phyloP scores from a whole-genome alignment of 345 rosid genomes.

The Citrus unshiu region DNA sequence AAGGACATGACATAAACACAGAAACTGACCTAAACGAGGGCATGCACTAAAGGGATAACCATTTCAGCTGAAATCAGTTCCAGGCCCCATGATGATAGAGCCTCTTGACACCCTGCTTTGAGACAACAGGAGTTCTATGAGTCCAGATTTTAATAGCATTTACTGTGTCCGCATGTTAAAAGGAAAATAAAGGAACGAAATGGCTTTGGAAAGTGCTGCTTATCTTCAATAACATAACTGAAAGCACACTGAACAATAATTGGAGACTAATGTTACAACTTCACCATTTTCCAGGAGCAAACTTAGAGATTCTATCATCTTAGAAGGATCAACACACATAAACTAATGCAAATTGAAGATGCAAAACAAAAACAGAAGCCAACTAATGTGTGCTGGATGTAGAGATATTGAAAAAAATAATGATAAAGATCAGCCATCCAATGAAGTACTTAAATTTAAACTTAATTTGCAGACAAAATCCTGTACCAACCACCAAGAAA shows the following conservation, averaged over 20 bases:
- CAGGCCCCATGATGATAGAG: slow-evolving; percentile 96
- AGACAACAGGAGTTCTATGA: slow-evolving; percentile 82
- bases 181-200: slow-evolving; percentile 39
- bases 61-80: slow-evolving; percentile 91
- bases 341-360: neutral
- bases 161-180: slow-evolving; percentile 49
- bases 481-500: neutral
- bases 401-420: neutral
- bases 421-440: neutral
- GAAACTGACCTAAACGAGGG: slow-evolving; percentile 90
- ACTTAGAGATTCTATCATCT: neutral
- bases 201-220: slow-evolving; percentile 50
- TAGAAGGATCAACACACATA: neutral
- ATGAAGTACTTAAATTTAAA: neutral
- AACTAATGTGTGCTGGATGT: neutral
- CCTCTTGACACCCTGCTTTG: slow-evolving; percentile 92
- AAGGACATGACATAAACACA: slow-evolving; percentile 55
- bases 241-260: slow-evolving; percentile 9
- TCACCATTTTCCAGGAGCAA: slow-evolving; percentile 1
- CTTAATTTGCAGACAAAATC: neutral
- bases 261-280: slow-evolving; percentile 4
- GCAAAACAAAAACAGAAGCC: neutral
- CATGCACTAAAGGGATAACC: slow-evolving; percentile 74
- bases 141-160: slow-evolving; percentile 40
- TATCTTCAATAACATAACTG: slow-evolving; percentile 37